Conservation (phyloP, 768 basidiomycete genomes). For the Porpolomopsis calyptriformis region DNA sequence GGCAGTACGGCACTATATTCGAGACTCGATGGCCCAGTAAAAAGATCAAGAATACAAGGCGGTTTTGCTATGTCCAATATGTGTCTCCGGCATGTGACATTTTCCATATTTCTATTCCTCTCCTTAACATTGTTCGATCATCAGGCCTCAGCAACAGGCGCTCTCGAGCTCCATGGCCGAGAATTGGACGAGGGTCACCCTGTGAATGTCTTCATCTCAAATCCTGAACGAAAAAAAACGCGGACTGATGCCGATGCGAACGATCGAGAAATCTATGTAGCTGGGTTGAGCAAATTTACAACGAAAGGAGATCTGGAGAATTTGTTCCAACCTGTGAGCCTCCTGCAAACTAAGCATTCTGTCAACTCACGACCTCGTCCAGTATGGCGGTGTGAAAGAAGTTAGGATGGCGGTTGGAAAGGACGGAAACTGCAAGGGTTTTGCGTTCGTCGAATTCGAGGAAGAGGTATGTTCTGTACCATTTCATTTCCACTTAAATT, state of each 20-base stretch:
- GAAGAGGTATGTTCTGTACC: conserved; percentile 44
- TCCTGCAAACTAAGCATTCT: neutral
- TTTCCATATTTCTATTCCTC: neutral
- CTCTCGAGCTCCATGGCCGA: conserved; percentile 69
- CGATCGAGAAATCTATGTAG: conserved; percentile 78
- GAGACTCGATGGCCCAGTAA: conserved; percentile 98
- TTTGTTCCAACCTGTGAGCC: conserved; percentile 64
- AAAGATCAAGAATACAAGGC: conserved; percentile 81
- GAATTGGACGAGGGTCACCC: conserved; percentile 60
- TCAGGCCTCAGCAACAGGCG: conserved; percentile 58
- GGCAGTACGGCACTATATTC: conserved; percentile 80
- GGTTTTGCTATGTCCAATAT: conserved; percentile 94
- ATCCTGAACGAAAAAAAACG: conserved; percentile 81
- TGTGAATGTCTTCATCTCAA: conserved; percentile 77
- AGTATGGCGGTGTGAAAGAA: conserved; percentile 81
- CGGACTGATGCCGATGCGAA: conserved; percentile 83
- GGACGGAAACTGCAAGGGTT: conserved; percentile 64
- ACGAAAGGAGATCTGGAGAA: conserved; percentile 68
- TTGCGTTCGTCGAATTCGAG: conserved; percentile 88
- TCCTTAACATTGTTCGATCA: neutral
- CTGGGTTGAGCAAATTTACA: conserved; percentile 71
- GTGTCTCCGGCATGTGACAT: conserved; percentile 57
- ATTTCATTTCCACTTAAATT: neutral
- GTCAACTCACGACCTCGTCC: conserved; percentile 4
- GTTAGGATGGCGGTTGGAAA: conserved; percentile 70